These are phyloP conservation scores for Erodium maritimum DNA, from an alignment of 345 rosid genomes.

Conservation along the genomic window DNA sequence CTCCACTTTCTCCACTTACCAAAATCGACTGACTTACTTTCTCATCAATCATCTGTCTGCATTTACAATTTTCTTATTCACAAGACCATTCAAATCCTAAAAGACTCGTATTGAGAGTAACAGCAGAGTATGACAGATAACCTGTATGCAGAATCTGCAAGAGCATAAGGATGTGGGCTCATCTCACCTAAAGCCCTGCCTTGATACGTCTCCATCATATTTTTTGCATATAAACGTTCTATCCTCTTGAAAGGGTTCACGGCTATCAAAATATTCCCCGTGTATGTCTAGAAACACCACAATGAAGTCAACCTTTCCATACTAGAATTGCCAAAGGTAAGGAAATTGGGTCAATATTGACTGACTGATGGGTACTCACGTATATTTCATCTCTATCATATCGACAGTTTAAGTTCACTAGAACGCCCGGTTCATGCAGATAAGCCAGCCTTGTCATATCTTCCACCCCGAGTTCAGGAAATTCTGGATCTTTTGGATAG, in stretches of 20 bases:
- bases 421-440: background rate
- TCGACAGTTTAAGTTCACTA: background rate
- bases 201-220: slow-evolving; percentile 63
- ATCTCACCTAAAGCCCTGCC: slow-evolving; percentile 65
- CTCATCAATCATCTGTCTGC: slow-evolving; percentile 85
- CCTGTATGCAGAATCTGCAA: slow-evolving; percentile 98
- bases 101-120: slow-evolving; percentile 7
- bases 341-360: background rate
- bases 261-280: slow-evolving; percentile 77
- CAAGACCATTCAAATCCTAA: slow-evolving; percentile 9
- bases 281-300: slow-evolving; percentile 51
- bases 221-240: slow-evolving; percentile 58
- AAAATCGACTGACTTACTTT: slow-evolving; percentile 80
- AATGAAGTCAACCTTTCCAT: slow-evolving; percentile 11
- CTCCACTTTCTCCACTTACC: slow-evolving; percentile 99
- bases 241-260: slow-evolving; percentile 69
- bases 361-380: background rate
- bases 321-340: background rate
- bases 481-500: background rate
- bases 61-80: slow-evolving; percentile 8
- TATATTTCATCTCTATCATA: background rate
- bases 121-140: slow-evolving; percentile 15
- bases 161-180: slow-evolving; percentile 78
- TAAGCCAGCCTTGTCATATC: background rate
- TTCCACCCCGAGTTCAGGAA: slow-evolving; percentile 19